phyloP scores from a whole-genome alignment of 179 eudicot species.

The Vitellaria paradoxa region DNA sequence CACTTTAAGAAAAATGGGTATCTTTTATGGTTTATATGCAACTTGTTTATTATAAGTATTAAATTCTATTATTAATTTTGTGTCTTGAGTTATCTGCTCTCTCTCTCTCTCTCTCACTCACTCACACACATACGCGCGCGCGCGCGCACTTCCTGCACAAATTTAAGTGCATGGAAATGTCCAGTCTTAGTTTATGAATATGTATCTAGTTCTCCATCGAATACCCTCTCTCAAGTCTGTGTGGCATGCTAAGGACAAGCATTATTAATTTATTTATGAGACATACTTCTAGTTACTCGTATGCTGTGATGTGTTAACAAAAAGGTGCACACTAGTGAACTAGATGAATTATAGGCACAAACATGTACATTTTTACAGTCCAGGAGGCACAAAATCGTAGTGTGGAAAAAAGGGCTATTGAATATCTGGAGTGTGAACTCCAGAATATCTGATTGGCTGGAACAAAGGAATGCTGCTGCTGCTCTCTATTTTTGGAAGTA shows the following conservation, averaged over 20 bases:
- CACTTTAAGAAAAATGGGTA: constrained; percentile 90
- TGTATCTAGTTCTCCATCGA: not conserved
- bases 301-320: not conserved
- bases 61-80: not conserved
- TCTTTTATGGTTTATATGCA: not conserved
- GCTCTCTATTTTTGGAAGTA: not conserved
- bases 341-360: not conserved
- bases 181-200: not conserved
- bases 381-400: not conserved
- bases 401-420: not conserved
- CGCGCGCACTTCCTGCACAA: not conserved
- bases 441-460: not conserved
- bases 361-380: not conserved
- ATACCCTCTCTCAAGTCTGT: not conserved
- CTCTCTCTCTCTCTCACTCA: not conserved
- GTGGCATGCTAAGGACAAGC: not conserved
- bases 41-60: not conserved
- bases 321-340: not conserved
- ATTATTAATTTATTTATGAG: not conserved
- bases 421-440: not conserved
- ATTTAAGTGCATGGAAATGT: not conserved
- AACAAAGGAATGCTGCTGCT: not conserved
- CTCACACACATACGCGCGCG: not conserved
- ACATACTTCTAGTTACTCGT: not conserved
- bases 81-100: not conserved